Conservation (phyloP, 2,329 filamentous ascomycete species). For the Aspergillus niger region DNA sequence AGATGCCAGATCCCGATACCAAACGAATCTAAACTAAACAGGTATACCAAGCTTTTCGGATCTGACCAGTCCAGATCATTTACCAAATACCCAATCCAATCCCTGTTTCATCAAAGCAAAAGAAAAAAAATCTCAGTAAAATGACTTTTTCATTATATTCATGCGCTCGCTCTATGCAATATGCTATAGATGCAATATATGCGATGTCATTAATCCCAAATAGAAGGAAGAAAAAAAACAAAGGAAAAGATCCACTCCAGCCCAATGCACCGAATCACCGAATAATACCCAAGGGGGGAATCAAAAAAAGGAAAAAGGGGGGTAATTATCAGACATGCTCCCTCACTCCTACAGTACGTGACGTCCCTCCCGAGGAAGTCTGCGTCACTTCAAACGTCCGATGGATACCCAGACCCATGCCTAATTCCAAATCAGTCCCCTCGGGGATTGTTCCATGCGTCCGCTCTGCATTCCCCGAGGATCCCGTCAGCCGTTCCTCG, state of each 20-base stretch:
- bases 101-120: too few species aligned
- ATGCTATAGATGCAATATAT: too few species aligned
- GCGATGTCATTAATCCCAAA: too few species aligned
- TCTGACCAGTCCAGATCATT: too few species aligned
- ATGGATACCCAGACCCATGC: constrained; percentile 30
- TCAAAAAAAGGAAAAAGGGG: neutral
- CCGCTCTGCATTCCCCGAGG: neutral
- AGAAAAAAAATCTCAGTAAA: too few species aligned
- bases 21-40: too few species aligned
- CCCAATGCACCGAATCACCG: neutral
- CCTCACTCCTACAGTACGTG: neutral
- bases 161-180: too few species aligned
- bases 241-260: neutral
- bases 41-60: too few species aligned
- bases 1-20: too few species aligned
- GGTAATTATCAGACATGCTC: neutral
- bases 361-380: constrained; percentile 14
- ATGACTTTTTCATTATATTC: too few species aligned
- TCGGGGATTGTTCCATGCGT: neutral
- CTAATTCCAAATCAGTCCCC: neutral
- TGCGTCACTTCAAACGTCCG: constrained; percentile 35
- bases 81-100: too few species aligned
- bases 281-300: neutral
- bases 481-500: constrained; percentile 30
- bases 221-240: neutral